phyloP scores from a whole-genome alignment of 2,329 filamentous ascomycete species.

The Arthrobotrys sphaeroides region DNA sequence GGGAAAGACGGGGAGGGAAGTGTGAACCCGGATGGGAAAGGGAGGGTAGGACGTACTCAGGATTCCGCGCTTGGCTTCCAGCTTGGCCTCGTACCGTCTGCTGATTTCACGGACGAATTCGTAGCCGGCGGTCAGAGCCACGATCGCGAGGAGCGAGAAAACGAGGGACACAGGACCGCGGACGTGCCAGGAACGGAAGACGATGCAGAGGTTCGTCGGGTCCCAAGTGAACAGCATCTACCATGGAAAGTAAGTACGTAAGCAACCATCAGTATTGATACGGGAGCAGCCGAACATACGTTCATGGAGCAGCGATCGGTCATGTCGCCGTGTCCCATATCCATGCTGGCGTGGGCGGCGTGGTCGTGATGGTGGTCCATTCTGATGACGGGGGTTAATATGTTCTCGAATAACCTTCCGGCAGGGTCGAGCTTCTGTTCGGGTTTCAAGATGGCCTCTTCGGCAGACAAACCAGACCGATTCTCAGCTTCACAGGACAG shows the following conservation, averaged over 20 bases:
- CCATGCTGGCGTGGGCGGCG: constrained; percentile 30
- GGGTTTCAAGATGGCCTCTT: no score
- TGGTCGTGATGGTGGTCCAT: constrained; percentile 54
- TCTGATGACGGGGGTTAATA: constrained; percentile 9
- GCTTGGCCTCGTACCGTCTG: constrained; percentile 76
- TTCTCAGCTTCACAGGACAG: no score
- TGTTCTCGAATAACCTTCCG: no score
- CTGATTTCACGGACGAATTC: constrained; percentile 83
- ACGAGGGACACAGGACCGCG: constrained; percentile 77
- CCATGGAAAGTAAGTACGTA: no score
- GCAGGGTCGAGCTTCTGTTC: no score
- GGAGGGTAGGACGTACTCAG: constrained; percentile 25
- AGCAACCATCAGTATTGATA: background rate
- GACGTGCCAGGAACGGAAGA: constrained; percentile 92
- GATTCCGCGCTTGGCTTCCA: constrained; percentile 65
- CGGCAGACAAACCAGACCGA: no score
- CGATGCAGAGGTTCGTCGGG: constrained; percentile 88
- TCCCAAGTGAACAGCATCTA: constrained; percentile 99
- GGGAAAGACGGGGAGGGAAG: constrained; percentile 11
- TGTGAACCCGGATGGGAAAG: background rate
- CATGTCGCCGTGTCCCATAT: constrained; percentile 56
- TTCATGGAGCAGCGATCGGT: constrained; percentile 57
- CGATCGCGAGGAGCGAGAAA: constrained; percentile 81
- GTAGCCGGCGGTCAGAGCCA: constrained; percentile 88
- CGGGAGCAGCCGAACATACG: constrained; percentile 16